phyloP scores from a whole-genome alignment of 495 filamentous ascomycete genomes.

The Parmelia sp. region DNA sequence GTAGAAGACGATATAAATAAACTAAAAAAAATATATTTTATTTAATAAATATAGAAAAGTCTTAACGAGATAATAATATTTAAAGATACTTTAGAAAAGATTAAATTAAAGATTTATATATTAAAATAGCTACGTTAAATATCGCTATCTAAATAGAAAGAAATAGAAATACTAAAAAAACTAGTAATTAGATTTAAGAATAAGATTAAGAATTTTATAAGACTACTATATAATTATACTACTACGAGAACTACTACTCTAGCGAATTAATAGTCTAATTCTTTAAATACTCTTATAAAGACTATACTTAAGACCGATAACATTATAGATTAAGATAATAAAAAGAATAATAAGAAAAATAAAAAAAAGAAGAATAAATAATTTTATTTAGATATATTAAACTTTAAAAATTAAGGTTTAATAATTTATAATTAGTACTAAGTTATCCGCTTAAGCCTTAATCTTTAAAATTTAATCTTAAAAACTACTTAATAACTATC shows the following conservation, averaged over 20 bases:
- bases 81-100: no score
- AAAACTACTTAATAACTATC: not conserved
- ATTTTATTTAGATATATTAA: not conserved
- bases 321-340: not conserved
- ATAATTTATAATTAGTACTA: not conserved
- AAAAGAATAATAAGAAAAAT: not conserved
- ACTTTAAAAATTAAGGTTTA: not conserved
- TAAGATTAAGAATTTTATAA: not conserved
- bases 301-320: no score
- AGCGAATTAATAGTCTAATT: not conserved
- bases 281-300: not conserved
- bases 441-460: rapidly evolving
- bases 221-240: no score
- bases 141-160: not conserved
- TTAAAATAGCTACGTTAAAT: no score
- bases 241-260: no score
- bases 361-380: not conserved
- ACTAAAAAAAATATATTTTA: not conserved
- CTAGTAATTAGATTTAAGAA: not conserved
- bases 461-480: not conserved
- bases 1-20: not conserved
- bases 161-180: not conserved
- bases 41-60: no score
- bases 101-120: no score
- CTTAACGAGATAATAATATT: no score